These are phyloP conservation scores for Hypsizygus marmoreus DNA, from an alignment of 768 basidiomycete species.

Conservation along the genomic window DNA sequence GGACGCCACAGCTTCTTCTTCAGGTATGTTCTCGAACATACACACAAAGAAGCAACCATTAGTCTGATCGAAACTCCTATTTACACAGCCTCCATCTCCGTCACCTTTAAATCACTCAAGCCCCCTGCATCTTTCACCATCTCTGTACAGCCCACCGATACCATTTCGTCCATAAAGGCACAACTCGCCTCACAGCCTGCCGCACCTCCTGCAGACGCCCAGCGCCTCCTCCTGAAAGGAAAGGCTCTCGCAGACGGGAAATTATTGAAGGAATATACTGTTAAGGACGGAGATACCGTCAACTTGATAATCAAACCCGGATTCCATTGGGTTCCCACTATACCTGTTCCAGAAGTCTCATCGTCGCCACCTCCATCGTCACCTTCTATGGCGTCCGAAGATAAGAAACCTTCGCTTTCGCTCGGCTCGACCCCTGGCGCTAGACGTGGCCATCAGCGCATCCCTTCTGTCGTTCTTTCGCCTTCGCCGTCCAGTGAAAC, in stretches of 20 bases:
- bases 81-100: constrained; percentile 49
- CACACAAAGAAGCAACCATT: not conserved
- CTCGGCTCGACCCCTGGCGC: constrained; percentile 29
- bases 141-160: constrained; percentile 76
- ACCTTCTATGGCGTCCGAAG: constrained; percentile 13
- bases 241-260: constrained; percentile 90
- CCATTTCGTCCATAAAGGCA: constrained; percentile 77
- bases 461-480: constrained; percentile 78
- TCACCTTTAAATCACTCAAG: constrained; percentile 92
- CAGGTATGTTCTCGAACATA: constrained; percentile 28
- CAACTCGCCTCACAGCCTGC: constrained; percentile 65
- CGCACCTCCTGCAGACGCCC: constrained; percentile 78
- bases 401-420: constrained; percentile 21
- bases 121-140: constrained; percentile 78
- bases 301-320: constrained; percentile 88
- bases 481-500: constrained; percentile 64
- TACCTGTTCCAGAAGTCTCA: constrained; percentile 28
- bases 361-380: constrained; percentile 23
- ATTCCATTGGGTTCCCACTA: constrained; percentile 61
- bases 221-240: constrained; percentile 89
- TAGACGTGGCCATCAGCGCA: constrained; percentile 56
- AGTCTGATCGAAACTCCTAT: constrained; percentile 9
- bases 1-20: constrained; percentile 30
- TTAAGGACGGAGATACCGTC: constrained; percentile 79
- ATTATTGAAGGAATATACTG: constrained; percentile 86